Evolutionary conservation across 2,329 filamentous ascomycete species (phyloP).

Genomic region (Mariannaea sp.): DNA sequence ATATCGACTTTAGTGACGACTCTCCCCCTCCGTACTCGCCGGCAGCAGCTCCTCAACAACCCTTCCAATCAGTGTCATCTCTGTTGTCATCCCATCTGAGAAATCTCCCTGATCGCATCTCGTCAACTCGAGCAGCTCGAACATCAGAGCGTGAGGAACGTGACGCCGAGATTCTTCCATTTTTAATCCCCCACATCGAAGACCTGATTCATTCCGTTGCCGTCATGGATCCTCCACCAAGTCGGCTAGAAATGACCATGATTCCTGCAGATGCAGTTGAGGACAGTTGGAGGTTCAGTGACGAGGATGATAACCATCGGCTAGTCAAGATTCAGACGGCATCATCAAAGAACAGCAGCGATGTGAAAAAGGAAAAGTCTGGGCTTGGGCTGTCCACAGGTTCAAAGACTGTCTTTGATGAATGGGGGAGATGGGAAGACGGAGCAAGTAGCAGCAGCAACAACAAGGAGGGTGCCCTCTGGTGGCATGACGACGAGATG

Average conservation of each 20-base stretch:
- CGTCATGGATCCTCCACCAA: slow-evolving; percentile 38
- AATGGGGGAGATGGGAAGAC: slow-evolving; percentile 52
- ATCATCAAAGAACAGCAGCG: slow-evolving; percentile 17
- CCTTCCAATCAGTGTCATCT: slow-evolving; percentile 26
- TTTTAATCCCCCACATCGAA: slow-evolving; percentile 49
- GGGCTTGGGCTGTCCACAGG: background rate
- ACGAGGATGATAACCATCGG: slow-evolving; percentile 38
- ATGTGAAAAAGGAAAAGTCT: slow-evolving; percentile 16
- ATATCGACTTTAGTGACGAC: slow-evolving; percentile 19
- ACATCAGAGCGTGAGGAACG: slow-evolving; percentile 42
- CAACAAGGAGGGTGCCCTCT: slow-evolving; percentile 37
- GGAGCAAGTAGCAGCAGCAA: slow-evolving; percentile 5
- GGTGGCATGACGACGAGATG: slow-evolving; percentile 55
- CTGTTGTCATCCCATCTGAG: slow-evolving; percentile 45
- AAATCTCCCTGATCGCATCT: slow-evolving; percentile 46
- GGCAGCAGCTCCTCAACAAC: slow-evolving; percentile 21
- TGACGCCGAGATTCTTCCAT: slow-evolving; percentile 47
- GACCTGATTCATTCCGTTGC: slow-evolving; percentile 48
- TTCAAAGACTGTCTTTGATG: slow-evolving; percentile 46
- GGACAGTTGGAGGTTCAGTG: slow-evolving; percentile 43
- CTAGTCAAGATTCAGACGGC: slow-evolving; percentile 40
- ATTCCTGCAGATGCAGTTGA: slow-evolving; percentile 50
- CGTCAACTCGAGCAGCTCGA: slow-evolving; percentile 40
- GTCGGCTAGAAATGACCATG: slow-evolving; percentile 50
- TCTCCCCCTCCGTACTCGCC: slow-evolving; percentile 35